Conservation (phyloP, 345 rosid species). For the Eucalyptus grandis region DNA sequence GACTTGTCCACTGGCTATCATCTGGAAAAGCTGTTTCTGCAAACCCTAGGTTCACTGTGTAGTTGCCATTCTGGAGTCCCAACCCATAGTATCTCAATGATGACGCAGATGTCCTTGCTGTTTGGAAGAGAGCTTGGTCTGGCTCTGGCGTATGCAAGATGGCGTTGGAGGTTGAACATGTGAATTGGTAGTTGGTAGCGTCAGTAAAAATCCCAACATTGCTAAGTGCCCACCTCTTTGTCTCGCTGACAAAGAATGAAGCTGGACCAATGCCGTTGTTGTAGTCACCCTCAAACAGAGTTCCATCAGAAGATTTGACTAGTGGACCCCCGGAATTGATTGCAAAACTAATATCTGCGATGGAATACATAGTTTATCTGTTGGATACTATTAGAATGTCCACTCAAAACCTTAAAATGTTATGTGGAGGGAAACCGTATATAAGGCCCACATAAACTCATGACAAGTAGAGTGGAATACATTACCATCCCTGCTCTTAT, state of each 20-base stretch:
- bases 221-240: slow-evolving; percentile 34
- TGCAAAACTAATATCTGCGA: slow-evolving; percentile 37
- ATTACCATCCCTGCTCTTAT: neutral
- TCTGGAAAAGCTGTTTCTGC: slow-evolving; percentile 10
- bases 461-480: neutral
- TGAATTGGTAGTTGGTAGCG: slow-evolving; percentile 8
- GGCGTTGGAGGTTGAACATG: neutral
- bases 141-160: slow-evolving; percentile 5
- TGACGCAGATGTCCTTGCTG: slow-evolving; percentile 57
- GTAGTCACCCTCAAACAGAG: slow-evolving; percentile 37
- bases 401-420: neutral
- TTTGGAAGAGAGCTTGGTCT: slow-evolving; percentile 13
- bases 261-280: slow-evolving; percentile 40
- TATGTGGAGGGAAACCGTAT: neutral
- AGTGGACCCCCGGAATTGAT: slow-evolving; percentile 61
- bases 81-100: slow-evolving; percentile 78
- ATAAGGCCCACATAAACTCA: neutral
- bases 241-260: slow-evolving; percentile 26
- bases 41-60: slow-evolving; percentile 37
- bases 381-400: neutral
- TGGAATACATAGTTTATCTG: neutral
- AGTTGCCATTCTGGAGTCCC: slow-evolving; percentile 80
- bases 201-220: slow-evolving; percentile 23
- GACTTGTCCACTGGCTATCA: slow-evolving; percentile 19
- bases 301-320: slow-evolving; percentile 18